These are phyloP conservation scores for Gracilariopsis chorda DNA, from an alignment of 23 red algal genomes.

Conservation along the genomic window DNA sequence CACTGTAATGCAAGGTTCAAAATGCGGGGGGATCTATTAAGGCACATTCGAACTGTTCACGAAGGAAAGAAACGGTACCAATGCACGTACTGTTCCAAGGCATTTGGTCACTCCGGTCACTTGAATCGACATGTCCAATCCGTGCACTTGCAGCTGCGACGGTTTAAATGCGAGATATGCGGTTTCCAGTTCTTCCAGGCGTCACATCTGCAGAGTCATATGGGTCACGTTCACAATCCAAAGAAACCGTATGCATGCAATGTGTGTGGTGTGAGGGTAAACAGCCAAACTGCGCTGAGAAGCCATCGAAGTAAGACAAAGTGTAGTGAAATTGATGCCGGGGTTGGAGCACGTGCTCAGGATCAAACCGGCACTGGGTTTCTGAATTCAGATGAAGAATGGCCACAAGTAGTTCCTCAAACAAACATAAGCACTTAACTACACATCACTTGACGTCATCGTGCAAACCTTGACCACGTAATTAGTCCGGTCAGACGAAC, in stretches of 20 bases:
- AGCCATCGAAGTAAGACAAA: conserved; percentile 12
- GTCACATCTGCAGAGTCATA: conserved; percentile 60
- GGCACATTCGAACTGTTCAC: conserved; percentile 66
- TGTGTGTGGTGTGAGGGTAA: conserved; percentile 29
- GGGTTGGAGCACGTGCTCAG: too few relatives aligned
- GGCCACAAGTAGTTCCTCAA: too few relatives aligned
- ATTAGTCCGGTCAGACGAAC: too few relatives aligned
- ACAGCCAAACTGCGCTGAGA: conserved; percentile 2
- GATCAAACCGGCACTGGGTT: too few relatives aligned
- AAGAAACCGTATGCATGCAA: conserved; percentile 24
- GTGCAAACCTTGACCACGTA: too few relatives aligned
- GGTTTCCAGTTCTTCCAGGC: conserved; percentile 65
- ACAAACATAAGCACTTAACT: too few relatives aligned
- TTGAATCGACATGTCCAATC: conserved; percentile 72
- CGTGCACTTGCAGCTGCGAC: conserved; percentile 56
- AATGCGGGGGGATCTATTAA: conserved; percentile 59
- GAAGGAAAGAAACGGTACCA: conserved; percentile 46
- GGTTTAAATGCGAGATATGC: conserved; percentile 67
- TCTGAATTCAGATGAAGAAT: too few relatives aligned
- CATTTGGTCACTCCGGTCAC: conserved; percentile 69
- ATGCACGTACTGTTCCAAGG: conserved; percentile 50
- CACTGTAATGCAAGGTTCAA: conserved; percentile 48
- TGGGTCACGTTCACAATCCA: conserved; percentile 46
- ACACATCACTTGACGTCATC: too few relatives aligned
- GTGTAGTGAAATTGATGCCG: neutral